Evolutionary conservation across 2,329 filamentous ascomycete genomes (phyloP).

Genomic region (Trichophyton verrucosum): DNA sequence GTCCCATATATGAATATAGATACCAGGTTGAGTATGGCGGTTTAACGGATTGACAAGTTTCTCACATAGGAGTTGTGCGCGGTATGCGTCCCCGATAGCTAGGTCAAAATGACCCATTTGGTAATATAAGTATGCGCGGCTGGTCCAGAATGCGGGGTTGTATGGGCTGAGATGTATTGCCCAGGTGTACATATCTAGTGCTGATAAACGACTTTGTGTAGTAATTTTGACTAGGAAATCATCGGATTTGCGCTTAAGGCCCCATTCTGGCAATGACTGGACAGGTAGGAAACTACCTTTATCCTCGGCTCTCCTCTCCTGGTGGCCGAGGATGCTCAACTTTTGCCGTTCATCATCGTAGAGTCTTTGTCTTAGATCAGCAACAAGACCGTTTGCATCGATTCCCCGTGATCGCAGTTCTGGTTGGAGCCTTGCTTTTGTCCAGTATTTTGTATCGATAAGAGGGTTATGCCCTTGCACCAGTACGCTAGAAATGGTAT

Average conservation of each 20-base stretch:
- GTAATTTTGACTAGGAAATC: conserved; percentile 15
- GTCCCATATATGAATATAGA: conserved; percentile 22
- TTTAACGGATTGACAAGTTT: conserved; percentile 16
- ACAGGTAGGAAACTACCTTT: conserved; percentile 15
- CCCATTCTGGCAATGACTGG: conserved; percentile 22
- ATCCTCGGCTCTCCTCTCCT: conserved; percentile 2
- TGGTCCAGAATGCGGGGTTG: conserved; percentile 28
- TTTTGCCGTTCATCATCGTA: conserved; percentile 14
- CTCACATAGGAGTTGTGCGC: conserved; percentile 24
- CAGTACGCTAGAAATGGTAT: neutral
- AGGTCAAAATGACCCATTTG: conserved; percentile 24
- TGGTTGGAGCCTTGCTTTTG: conserved; percentile 9
- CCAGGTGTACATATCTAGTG: conserved; percentile 28
- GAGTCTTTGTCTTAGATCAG: conserved; percentile 16
- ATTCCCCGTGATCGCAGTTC: conserved; percentile 15
- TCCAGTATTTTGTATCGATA: conserved; percentile 13
- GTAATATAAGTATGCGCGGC: conserved; percentile 26
- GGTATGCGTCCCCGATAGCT: conserved; percentile 28
- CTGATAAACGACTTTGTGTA: conserved; percentile 11
- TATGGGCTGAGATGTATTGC: conserved; percentile 26
- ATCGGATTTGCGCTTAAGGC: conserved; percentile 11
- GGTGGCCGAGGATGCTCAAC: neutral
- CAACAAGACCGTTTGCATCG: conserved; percentile 6
- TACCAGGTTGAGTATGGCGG: conserved; percentile 18
- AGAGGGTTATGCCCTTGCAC: conserved; percentile 13